Evolutionary conservation across 2,329 filamentous ascomycete genomes (phyloP), one percentile per base, ranked within the genome.

Genomic region (Aspergillus costaricaensis): DNA sequence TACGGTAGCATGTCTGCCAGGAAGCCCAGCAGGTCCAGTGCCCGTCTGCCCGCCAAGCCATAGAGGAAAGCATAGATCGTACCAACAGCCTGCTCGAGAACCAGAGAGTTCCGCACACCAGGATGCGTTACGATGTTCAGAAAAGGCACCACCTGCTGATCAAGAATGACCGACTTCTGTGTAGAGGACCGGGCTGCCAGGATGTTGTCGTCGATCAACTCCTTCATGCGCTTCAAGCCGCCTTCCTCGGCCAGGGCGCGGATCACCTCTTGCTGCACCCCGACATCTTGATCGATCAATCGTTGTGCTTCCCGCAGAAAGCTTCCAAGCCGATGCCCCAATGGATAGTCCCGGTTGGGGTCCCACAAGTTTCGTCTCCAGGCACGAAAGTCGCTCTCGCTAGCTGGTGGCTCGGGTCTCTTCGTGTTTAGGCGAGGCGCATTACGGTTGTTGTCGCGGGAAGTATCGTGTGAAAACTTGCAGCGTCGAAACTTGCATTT

Each of bases 51-150:
- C 43, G 70, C 69, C n/a, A 69, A 55, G 2, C 80, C 79, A 57
- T 75, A 82, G 10, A 83, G 65, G 63, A 76, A 75, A 32, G 75
- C 81, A 68, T 77, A 81, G 23, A 83, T 76, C 3, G 74, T 80
- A 17, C 73, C 76, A 12, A 81, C 69, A 2, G 74, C 68, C 14
- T 72, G 69, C 60, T 82, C 77, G 5, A 82, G 63, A 2, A 81
- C 67, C 10, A 79, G 60, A 0, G 80, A 82, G 5, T 71, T 72
- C 23, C 79, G 64, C 1, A 82, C 72, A 39, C 77, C 71, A 0
- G 73, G 68, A 61, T 81, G 70, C 1, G 79, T 76, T 27, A 83
- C 70, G 5, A 72, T 75, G 50, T 72, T 65, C 38, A 81, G 69
- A 54, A 83, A 77, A 0, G 79, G 79, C 12, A 80, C 62, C 25